Conservation (phyloP, 768 basidiomycete species). For the Cystobasidium ongulense region DNA sequence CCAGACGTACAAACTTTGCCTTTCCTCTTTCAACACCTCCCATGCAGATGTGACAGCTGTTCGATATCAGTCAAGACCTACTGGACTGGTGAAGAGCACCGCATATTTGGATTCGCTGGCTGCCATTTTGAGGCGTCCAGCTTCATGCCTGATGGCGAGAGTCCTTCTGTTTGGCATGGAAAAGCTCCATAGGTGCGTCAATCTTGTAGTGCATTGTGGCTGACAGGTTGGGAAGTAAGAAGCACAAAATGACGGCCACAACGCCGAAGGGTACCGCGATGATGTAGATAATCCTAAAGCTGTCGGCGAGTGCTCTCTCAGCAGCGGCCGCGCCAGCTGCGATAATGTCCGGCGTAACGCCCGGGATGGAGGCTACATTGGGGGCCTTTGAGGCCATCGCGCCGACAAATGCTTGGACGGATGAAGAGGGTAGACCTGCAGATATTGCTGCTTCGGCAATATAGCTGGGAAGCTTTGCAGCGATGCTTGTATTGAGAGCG, state of each 20-base stretch:
- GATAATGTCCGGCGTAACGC: slow-evolving; percentile 5
- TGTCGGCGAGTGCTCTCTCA: background rate
- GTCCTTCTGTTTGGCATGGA: too few species aligned
- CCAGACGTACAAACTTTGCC: too few species aligned
- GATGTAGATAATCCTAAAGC: background rate
- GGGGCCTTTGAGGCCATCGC: background rate
- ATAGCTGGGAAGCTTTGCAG: background rate
- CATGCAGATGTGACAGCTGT: too few species aligned
- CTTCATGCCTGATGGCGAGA: too few species aligned
- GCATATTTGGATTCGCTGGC: too few species aligned
- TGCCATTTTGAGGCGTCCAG: too few species aligned
- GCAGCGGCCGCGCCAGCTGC: background rate
- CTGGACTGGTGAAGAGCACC: too few species aligned
- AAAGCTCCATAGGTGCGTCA: background rate
- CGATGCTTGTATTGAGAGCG: background rate
- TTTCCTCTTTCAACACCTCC: too few species aligned
- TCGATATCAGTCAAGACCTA: too few species aligned
- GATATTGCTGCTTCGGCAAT: background rate
- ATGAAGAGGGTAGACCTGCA: slow-evolving; percentile 11
- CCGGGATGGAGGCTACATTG: background rate
- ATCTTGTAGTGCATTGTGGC: background rate
- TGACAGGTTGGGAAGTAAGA: background rate
- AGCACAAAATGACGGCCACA: background rate
- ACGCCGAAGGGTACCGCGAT: background rate
- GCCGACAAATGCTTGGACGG: background rate